Evolutionary conservation across 139 green algal genomes (phyloP).

Genomic region (Picocystis salinarum): DNA sequence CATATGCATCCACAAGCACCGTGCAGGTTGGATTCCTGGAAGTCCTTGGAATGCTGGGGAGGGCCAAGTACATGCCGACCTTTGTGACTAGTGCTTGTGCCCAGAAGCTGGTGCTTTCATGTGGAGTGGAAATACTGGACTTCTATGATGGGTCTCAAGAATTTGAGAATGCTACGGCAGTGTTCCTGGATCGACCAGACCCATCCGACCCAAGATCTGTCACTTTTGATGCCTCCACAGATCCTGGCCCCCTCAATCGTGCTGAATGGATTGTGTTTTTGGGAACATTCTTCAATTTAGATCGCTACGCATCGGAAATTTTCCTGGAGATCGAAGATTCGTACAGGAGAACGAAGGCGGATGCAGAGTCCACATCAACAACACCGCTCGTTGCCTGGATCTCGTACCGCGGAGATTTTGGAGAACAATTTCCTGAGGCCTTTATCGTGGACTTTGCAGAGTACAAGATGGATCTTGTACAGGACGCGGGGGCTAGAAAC

Average conservation of each 20-base stretch:
- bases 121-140: too few species aligned
- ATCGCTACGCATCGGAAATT: slow-evolving; percentile 27
- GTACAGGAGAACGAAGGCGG: slow-evolving; percentile 13
- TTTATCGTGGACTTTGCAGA: neutral
- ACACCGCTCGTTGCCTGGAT: slow-evolving; percentile 4
- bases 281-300: slow-evolving; percentile 64
- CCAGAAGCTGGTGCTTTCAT: too few species aligned
- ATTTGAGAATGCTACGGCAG: too few species aligned
- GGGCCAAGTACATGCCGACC: neutral
- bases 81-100: neutral
- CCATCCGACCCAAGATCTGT: too few species aligned
- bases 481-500: slow-evolving; percentile 2
- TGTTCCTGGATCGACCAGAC: too few species aligned
- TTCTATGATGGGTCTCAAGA: too few species aligned
- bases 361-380: neutral
- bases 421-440: neutral
- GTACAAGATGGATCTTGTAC: slow-evolving; percentile 3
- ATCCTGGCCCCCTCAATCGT: slow-evolving; percentile 40
- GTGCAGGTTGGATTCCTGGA: slow-evolving; percentile 2
- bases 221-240: slow-evolving; percentile 1
- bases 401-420: neutral
- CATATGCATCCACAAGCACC: neutral
- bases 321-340: too few species aligned
- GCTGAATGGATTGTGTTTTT: slow-evolving; percentile 70
- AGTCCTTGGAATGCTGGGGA: slow-evolving; percentile 1